Base-by-base conservation (phyloP, 805 yeast genomes). In the Naumovozyma baii region DNA sequence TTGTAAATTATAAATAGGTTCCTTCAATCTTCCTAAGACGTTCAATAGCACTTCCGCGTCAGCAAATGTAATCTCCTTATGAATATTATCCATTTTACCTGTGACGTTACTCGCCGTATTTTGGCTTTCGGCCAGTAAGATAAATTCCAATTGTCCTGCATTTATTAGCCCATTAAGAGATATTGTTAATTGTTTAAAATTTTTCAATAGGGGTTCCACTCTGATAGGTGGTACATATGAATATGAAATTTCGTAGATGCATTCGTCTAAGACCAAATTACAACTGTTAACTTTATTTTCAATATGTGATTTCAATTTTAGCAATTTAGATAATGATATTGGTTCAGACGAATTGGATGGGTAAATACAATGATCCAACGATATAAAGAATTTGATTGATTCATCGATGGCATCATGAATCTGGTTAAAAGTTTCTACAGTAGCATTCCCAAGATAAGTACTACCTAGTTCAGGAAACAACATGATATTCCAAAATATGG, bases 391-490 rank as follows among this genome's bases (percentile, higher is more conserved):
- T n/a, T 60, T 61, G 4, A 66, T 55, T 0, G 73, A 52, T 5
- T 55, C 50, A 35, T 65, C 66, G 12, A 70, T 43, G 13, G 69
- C 60, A n/a, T 40, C 41, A 15, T 70, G 70, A 2, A 70, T 44
- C 38, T 64, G 68, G 41, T 65, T 62, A 16, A 72, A 37, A 0
- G 69, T 55, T 29, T 62, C 62, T 0, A 67, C 53, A 5, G 69
- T 60, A 1, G 71, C 57, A 26, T 62, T 62, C 20, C 77, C 77
- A 10, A 73, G 48, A 45, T 65, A 69, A 0, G 72, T 63, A 18
- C 73, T 64, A 13, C 78, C 78, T 52, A 70, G 69, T 43, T 73
- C 78, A 1, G 78, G 78, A 45, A 69, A 72, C 10, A 73, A 43
- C 1, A 57, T 28, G 31, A 73, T 36, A 41, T 70, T 72, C 51